Conservation (phyloP, 1,284 basidiomycete species). For the Cutaneotrichosporon sp. region DNA sequence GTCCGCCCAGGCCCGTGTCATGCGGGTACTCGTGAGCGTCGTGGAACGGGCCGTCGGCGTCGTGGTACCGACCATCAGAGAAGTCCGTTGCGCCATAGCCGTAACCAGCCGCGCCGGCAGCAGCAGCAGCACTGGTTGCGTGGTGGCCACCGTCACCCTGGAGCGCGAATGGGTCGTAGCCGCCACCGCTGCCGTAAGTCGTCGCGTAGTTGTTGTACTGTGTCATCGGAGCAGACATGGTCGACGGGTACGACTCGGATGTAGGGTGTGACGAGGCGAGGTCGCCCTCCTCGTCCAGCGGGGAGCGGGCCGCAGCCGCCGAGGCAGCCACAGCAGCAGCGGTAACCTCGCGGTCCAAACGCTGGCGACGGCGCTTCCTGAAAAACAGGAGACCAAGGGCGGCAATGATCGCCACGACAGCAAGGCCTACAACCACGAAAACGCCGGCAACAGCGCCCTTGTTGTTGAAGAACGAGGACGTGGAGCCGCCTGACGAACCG, state of each 20-base stretch:
- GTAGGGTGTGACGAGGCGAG: slow-evolving; percentile 29
- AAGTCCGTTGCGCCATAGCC: slow-evolving; percentile 4
- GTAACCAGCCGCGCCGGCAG: slow-evolving; percentile 18
- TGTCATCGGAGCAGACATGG: slow-evolving; percentile 43
- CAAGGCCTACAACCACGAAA: slow-evolving; percentile 51
- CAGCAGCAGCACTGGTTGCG: slow-evolving; percentile 15
- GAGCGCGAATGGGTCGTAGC: slow-evolving; percentile 44
- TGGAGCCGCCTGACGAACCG: slow-evolving; percentile 27
- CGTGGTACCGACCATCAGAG: slow-evolving; percentile 11
- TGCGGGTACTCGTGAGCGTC: slow-evolving; percentile 4
- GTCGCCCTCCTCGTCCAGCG: slow-evolving; percentile 48
- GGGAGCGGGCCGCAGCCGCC: slow-evolving; percentile 36
- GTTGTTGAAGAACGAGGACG: slow-evolving; percentile 44
- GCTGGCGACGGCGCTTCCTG: slow-evolving; percentile 44
- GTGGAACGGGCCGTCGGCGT: slow-evolving; percentile 11
- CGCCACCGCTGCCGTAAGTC: slow-evolving; percentile 34
- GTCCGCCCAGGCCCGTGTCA: neutral
- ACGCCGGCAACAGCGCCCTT: slow-evolving; percentile 49
- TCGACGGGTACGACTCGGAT: slow-evolving; percentile 42
- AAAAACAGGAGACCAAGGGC: slow-evolving; percentile 47
- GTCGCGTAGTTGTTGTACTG: slow-evolving; percentile 47
- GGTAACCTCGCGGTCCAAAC: slow-evolving; percentile 48
- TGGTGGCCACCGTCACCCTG: slow-evolving; percentile 15
- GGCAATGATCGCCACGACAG: slow-evolving; percentile 43
- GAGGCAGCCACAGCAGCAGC: slow-evolving; percentile 48